Evolutionary conservation across 805 yeast species (phyloP), one percentile per base, ranked within the genome.

Genomic region (Ogataea polymorpha): DNA sequence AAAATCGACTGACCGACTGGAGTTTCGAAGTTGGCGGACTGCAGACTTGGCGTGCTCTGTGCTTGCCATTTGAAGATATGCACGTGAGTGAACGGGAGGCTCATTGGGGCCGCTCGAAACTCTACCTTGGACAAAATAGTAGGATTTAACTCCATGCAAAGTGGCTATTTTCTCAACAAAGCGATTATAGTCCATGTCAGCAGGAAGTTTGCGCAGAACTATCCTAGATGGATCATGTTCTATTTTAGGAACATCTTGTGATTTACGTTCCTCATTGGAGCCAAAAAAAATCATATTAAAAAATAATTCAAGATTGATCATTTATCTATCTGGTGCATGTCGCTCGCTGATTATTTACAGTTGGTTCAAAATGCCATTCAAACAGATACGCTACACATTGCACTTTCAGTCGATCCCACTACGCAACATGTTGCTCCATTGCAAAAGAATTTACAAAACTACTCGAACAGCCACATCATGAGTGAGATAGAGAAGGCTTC

Each of bases 201-300:
- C 75, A 2, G 80, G 80, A 10, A 75, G 54, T 6, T 67, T 52
- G 39, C 80, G 62, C 2, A 74, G 55, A 0, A 57, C 60, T 2
- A 70, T 33, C 43, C 67, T 69, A 10, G 40, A 39, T 12, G 45
- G 37, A n/a, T 23, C 29, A 10, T 20, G 18, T 7, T 3, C 21
- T n/a, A 18, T 6, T 12, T 33, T n/a, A 31, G 34, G 6, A 11
- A 17, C 35, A 4, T 21, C 13, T 21, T 13, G 10, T 12, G 27
- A 24, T 24, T n/a, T 24, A 5, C 23, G 9, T 6, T 12, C 11
- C 15, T 32, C 25, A 10, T 14, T 13, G 10, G 35, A 21, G 11
- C 13, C 37, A 23, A 14, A 23, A 16, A 33, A 33, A 33, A 24
- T 33, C 37, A 33, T 33, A 20, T 9, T 4, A 23, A 17, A 33